Conservation (phyloP, 2,329 filamentous ascomycete species). For the Sphaceloma murrayae region DNA sequence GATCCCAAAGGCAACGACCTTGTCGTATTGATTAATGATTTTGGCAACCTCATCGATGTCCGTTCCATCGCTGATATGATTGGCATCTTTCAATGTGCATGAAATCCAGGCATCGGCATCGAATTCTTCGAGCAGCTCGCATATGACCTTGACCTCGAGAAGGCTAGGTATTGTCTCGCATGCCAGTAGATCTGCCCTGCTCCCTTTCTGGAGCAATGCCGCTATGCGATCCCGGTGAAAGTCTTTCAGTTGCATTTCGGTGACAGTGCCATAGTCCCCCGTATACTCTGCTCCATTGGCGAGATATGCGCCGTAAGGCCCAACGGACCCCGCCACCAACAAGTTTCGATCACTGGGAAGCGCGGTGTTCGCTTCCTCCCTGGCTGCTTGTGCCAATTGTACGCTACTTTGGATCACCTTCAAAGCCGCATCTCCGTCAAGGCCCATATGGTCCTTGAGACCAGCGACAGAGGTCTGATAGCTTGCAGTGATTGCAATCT, state of each 20-base stretch:
- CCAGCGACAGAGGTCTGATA: slow-evolving; percentile 40
- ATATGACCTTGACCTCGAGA: slow-evolving; percentile 32
- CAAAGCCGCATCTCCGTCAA: slow-evolving; percentile 29
- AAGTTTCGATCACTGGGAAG: slow-evolving; percentile 18
- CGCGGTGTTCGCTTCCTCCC: slow-evolving; percentile 29
- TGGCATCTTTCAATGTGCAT: slow-evolving; percentile 33
- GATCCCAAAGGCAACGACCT: slow-evolving; percentile 37
- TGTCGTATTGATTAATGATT: slow-evolving; percentile 25
- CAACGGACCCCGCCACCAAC: slow-evolving; percentile 38
- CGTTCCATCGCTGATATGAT: slow-evolving; percentile 36
- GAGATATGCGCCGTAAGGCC: slow-evolving; percentile 41
- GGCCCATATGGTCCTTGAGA: slow-evolving; percentile 30
- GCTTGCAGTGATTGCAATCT: slow-evolving; percentile 39
- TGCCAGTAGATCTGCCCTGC: slow-evolving; percentile 34
- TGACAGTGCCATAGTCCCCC: slow-evolving; percentile 32
- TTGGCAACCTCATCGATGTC: slow-evolving; percentile 27
- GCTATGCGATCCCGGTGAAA: slow-evolving; percentile 38
- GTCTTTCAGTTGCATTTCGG: slow-evolving; percentile 27
- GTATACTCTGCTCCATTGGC: slow-evolving; percentile 40
- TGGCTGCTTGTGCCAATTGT: slow-evolving; percentile 32
- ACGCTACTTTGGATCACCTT: slow-evolving; percentile 35
- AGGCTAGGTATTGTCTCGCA: slow-evolving; percentile 38
- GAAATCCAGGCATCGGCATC: slow-evolving; percentile 34
- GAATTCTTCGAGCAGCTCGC: slow-evolving; percentile 32
- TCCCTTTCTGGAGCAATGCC: slow-evolving; percentile 33